A percentile compares a stretch with the other conserved stretches of the same genome.
Evolutionary conservation across 2,329 filamentous ascomycete genomes (phyloP).

Genomic region (Ceratocystis papillata): DNA sequence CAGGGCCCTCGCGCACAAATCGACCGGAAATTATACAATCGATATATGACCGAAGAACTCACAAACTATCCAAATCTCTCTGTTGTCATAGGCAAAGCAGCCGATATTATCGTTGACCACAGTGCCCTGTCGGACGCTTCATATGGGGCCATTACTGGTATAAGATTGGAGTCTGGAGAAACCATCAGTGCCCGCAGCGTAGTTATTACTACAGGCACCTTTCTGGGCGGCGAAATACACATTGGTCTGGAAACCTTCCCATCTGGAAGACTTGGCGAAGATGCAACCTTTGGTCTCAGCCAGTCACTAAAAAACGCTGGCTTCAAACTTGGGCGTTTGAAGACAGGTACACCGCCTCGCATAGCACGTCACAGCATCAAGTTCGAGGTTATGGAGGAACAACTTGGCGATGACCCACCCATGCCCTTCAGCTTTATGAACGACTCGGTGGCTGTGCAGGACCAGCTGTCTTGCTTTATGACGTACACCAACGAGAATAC

Average conservation of each 20-base stretch:
- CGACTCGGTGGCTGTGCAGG: conserved; percentile 60
- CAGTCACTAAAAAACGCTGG: conserved; percentile 81
- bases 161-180: conserved; percentile 78
- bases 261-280: conserved; percentile 85
- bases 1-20: conserved; percentile 87
- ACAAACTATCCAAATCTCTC: conserved; percentile 64
- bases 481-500: conserved; percentile 77
- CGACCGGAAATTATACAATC: conserved; percentile 78
- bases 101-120: conserved; percentile 59
- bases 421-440: conserved; percentile 88
- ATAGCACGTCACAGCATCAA: conserved; percentile 74
- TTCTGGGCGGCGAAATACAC: conserved; percentile 90
- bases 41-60: conserved; percentile 82
- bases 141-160: conserved; percentile 55
- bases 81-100: conserved; percentile 76
- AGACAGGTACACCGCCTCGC: conserved; percentile 90
- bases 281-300: conserved; percentile 82
- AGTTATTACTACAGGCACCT: conserved; percentile 92
- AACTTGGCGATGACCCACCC: conserved; percentile 75
- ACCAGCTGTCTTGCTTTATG: conserved; percentile 75
- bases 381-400: conserved; percentile 58
- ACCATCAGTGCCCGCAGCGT: conserved; percentile 69
- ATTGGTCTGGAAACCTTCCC: conserved; percentile 78
- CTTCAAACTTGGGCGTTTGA: conserved; percentile 78
- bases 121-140: conserved; percentile 47